A percentile compares a stretch with the other conserved stretches of the same genome.
These are phyloP conservation scores for Candida easanensis DNA, from an alignment of 805 yeast genomes.

Conservation along the genomic window DNA sequence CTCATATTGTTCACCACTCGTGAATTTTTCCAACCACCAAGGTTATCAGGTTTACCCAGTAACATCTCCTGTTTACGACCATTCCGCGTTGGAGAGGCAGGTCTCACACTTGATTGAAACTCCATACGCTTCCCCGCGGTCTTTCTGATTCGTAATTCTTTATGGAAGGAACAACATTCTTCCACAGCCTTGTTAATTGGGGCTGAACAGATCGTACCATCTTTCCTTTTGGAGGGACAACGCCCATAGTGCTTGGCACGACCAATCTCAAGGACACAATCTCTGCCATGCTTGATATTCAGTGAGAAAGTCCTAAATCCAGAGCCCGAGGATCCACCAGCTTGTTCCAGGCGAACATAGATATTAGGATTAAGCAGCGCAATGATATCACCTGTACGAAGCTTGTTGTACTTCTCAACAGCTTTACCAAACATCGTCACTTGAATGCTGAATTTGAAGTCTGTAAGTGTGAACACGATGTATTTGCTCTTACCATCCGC, in stretches of 20 bases:
- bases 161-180: conserved; percentile 70
- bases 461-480: conserved; percentile 61
- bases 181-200: conserved; percentile 55
- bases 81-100: conserved; percentile 51
- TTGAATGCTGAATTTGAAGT: conserved; percentile 58
- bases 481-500: conserved; percentile 44
- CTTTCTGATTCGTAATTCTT: conserved; percentile 51
- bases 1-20: conserved; percentile 25
- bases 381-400: conserved; percentile 70
- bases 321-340: background rate
- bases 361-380: conserved; percentile 74
- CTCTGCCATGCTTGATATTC: conserved; percentile 46
- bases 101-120: conserved; percentile 56
- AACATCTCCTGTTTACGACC: conserved; percentile 43
- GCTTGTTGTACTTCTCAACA: conserved; percentile 67
- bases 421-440: conserved; percentile 66
- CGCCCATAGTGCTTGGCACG: conserved; percentile 61
- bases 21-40: conserved; percentile 27
- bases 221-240: conserved; percentile 48
- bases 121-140: conserved; percentile 70
- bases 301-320: conserved; percentile 46
- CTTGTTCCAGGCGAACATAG: conserved; percentile 29
- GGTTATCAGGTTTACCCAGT: conserved; percentile 31
- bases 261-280: conserved; percentile 72
- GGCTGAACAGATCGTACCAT: conserved; percentile 52